These are phyloP conservation scores for Phymatotrichopsis omnivora DNA, from an alignment of 2,329 filamentous ascomycete species.

Conservation along the genomic window DNA sequence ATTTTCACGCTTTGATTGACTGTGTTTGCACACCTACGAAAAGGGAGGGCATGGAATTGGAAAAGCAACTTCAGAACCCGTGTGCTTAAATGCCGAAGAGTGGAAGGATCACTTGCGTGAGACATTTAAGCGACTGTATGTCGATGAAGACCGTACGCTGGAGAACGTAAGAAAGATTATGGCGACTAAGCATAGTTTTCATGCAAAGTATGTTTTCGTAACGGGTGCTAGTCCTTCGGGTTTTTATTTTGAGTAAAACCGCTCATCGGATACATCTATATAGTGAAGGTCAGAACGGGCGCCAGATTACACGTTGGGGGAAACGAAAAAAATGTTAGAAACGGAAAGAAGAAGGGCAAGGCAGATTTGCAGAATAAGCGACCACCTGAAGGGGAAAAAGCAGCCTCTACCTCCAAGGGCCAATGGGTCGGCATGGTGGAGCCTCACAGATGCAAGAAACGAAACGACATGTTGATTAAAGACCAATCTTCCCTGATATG, in stretches of 20 bases:
- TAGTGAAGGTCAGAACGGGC: constrained; percentile 11
- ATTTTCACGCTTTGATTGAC: too few relatives aligned
- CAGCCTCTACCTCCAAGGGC: not conserved
- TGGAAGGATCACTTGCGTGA: not conserved
- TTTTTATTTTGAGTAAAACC: not conserved
- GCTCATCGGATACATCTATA: not conserved
- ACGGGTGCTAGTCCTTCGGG: not conserved
- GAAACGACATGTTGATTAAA: too few relatives aligned
- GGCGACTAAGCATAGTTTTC: not conserved
- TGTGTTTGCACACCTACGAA: too few relatives aligned
- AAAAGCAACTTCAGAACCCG: too few relatives aligned
- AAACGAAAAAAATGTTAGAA: constrained; percentile 11
- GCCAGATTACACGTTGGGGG: constrained; percentile 10
- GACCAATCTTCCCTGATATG: too few relatives aligned
- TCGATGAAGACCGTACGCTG: not conserved
- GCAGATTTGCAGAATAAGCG: not conserved
- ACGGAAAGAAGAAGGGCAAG: not conserved
- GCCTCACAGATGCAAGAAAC: not conserved
- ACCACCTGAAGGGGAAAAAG: not conserved
- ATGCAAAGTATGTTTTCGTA: not conserved
- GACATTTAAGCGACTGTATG: not conserved
- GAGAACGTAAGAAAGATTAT: not conserved
- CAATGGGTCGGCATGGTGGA: not conserved
- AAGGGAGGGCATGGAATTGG: too few relatives aligned
- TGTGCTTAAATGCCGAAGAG: not conserved